Evolutionary conservation across 805 yeast genomes (phyloP), one percentile per base, ranked within the genome.

Genomic region (Soucietia sequanensis): DNA sequence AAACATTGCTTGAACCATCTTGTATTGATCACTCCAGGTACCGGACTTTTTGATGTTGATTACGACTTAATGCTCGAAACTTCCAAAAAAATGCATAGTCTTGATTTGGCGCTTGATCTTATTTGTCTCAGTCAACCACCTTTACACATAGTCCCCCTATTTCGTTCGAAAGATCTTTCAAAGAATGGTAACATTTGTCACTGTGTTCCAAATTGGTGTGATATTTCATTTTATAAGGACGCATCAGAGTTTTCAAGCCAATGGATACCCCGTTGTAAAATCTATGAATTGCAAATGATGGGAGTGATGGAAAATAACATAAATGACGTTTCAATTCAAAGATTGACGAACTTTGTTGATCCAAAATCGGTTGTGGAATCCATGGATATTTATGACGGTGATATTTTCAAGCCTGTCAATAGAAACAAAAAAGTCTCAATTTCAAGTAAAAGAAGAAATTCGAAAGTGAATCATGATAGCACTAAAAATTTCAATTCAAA

Each of bases 241-340:
- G 56, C 71, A 2, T 65, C 69, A 19, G 63, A 66, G 14, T 43
- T 32, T 6, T 39, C 51, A 5, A 67, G 68, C 21, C 84, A 78
- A 46, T 91, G 98, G 97, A 75, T 83, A n/a, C 97, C 99, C 0
- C 69, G 93, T 23, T 29, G 97, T 58, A 88, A 87, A 49, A 90
- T 93, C 33, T 91, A 93, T 57, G 98, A 91, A 50, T 62, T 93
- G 13, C 98, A 93, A 56, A 93, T 93, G 97, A 91, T 91, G 95
- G 98, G 98, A 0, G 76, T 93, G 6, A 88, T 91, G 82, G 98
- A 91, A 50, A 87, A 86, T 48, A 96, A 93, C 50, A 67, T 81
- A 38, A 78, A 80, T 44, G 78, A 83, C 9, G 76, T 84, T 6
- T 76, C 80, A 6, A 75, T 90, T 8, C 81, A 80, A 12, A 72